phyloP scores from a whole-genome alignment of 768 basidiomycete genomes.

The Multifurca ochricompacta region DNA sequence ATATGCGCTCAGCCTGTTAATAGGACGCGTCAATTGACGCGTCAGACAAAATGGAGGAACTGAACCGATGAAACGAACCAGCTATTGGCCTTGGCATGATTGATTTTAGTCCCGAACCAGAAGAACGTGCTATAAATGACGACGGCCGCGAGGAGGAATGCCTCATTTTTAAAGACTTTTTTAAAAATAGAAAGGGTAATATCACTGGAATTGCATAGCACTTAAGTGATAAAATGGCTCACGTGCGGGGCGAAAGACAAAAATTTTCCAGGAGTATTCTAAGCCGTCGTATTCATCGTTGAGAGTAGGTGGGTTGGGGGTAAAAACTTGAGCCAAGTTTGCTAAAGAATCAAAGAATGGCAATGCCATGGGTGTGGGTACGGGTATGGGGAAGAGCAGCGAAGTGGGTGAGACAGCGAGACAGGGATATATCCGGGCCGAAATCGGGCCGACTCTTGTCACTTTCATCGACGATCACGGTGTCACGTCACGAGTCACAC shows the following conservation, averaged over 20 bases:
- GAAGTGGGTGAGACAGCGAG: no score
- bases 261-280: constrained; percentile 63
- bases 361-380: not conserved
- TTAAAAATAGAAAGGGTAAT: not conserved
- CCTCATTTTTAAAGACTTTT: constrained; percentile 64
- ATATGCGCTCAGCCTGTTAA: constrained; percentile 53
- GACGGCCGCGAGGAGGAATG: constrained; percentile 43
- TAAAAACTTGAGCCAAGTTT: constrained; percentile 28
- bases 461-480: no score
- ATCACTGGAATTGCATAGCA: no score
- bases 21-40: not conserved
- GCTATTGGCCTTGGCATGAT: constrained; percentile 50
- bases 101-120: constrained; percentile 52
- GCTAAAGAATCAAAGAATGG: not conserved
- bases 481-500: no score
- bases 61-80: constrained; percentile 42
- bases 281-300: constrained; percentile 62
- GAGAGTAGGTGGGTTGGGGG: constrained; percentile 50
- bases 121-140: constrained; percentile 50
- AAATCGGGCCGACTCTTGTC: no score
- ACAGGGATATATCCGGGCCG: no score
- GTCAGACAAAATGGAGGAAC: constrained; percentile 12
- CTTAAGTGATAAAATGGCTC: no score
- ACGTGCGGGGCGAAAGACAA: constrained; percentile 80
- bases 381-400: no score